Evolutionary conservation across 164 flowering plant species (phyloP), one percentile per base, ranked within the genome.

Genomic region (Piper longum): DNA sequence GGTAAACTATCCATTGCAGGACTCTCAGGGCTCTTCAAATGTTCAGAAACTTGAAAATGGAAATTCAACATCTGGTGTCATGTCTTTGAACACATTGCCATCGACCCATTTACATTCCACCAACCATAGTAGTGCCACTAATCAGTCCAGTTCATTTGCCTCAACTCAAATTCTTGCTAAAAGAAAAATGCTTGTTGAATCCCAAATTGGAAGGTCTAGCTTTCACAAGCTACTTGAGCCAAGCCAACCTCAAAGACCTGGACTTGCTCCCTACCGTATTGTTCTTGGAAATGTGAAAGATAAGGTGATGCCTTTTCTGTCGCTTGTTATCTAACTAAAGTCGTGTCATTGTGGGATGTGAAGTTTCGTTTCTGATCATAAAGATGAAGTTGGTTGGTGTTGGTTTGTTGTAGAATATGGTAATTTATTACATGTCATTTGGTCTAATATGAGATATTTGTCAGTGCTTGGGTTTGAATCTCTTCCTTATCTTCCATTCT

Each of bases 181-280:
- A 74, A 82, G 86, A 75, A 89, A 87, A 79, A 64, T 79, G 7
- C 84, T 81, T 73, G 80, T 85, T 64, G 91, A 87, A 66, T 85
- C 95, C 64, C 79, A 80, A 72, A 72, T 79, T 19, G 98, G 98
- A 74, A 81, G 85, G 74, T 67, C 91, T 75, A 92, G 95, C 74
- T 89, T 92, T 75, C 88, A 83, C 64, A 87, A 83, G 79, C 96
- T 92, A 71, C 77, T 92, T 14, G 98, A 92, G 69, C 98, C 98
- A 71, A 87, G 88, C 62, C 71, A 62, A 55, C 80, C 85, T 57
- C 80, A 79, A 39, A 83, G 74, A 52, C 81, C 98, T 64, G 93
- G 86, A 70, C 78, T 87, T 66, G 88, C 98, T 70, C 95, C 98
- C 48, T 87, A 89, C 45, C 81, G 98, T 69, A 70, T 87, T 74